Evolutionary conservation across 192 early-diverging fungal species (phyloP).

Genomic region (Umbelopsis sp.): DNA sequence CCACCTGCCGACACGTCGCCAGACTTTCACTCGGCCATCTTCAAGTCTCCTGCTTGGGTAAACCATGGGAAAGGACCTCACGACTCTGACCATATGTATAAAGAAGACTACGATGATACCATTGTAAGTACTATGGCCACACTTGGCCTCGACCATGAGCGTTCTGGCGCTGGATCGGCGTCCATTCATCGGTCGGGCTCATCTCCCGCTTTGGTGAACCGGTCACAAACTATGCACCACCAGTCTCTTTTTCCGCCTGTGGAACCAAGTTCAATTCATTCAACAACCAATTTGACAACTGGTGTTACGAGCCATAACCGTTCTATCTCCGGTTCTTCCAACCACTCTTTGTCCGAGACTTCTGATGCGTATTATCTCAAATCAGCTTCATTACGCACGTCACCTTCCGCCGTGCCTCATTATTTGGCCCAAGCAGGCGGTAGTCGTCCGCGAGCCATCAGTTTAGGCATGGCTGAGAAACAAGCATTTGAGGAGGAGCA

Average conservation of each 20-base stretch:
- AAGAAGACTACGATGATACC: slow-evolving; percentile 30
- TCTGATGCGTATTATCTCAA: slow-evolving; percentile 2
- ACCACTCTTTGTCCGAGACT: not conserved
- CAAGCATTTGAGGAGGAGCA: not conserved
- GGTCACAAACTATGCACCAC: slow-evolving; percentile 7
- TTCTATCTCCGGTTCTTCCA: slow-evolving; percentile 8
- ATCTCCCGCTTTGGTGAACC: slow-evolving; percentile 3
- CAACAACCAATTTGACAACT: slow-evolving; percentile 14
- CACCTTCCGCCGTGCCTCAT: slow-evolving; percentile 4
- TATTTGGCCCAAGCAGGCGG: slow-evolving; percentile 4
- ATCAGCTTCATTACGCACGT: not conserved
- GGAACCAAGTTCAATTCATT: slow-evolving; percentile 17
- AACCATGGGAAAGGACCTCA: too few relatives aligned
- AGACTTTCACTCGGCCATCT: slow-evolving; percentile 12
- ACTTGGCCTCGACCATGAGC: slow-evolving; percentile 31
- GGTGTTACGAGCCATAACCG: not conserved
- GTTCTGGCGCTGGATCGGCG: not conserved
- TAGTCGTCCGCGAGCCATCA: slow-evolving; percentile 29
- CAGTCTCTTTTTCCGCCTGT: slow-evolving; percentile 13
- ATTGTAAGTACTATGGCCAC: slow-evolving; percentile 39
- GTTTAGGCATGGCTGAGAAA: slow-evolving; percentile 29
- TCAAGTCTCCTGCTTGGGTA: slow-evolving; percentile 1
- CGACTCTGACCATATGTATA: slow-evolving; percentile 25
- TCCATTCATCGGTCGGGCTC: slow-evolving; percentile 14
- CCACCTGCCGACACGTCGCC: slow-evolving; percentile 14